A percentile compares a stretch with the other conserved stretches of the same genome.
Conservation (phyloP, 306 rosid species). For the Vicia faba region DNA sequence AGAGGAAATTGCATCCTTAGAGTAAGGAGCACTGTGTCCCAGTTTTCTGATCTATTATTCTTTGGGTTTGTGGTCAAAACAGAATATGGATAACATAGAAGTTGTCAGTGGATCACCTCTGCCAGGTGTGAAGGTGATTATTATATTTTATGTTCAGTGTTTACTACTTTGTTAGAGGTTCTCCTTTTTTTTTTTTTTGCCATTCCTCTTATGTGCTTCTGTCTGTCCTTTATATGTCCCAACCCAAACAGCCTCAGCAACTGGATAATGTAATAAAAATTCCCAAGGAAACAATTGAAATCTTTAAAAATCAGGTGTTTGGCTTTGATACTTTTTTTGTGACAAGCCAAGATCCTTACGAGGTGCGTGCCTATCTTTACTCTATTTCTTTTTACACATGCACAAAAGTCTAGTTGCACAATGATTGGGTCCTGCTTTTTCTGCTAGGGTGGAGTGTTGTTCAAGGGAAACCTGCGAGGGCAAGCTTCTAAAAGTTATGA, state of each 20-base stretch:
- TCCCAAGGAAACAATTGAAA: slow-evolving; percentile 80
- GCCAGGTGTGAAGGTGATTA: slow-evolving; percentile 99
- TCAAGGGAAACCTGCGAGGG: slow-evolving; percentile 96
- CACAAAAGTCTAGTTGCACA: slow-evolving; percentile 34
- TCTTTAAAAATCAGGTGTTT: slow-evolving; percentile 83
- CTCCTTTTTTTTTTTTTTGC: slow-evolving; percentile 33
- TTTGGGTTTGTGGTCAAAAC: slow-evolving; percentile 49
- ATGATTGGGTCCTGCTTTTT: slow-evolving; percentile 33
- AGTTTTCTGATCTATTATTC: slow-evolving; percentile 33
- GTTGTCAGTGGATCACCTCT: slow-evolving; percentile 97
- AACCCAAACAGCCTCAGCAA: slow-evolving; percentile 74
- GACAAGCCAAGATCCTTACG: slow-evolving; percentile 92
- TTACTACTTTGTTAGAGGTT: slow-evolving; percentile 30
- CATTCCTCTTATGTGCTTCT: slow-evolving; percentile 35
- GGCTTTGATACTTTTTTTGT: slow-evolving; percentile 95
- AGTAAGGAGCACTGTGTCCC: slow-evolving; percentile 9
- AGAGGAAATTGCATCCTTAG: slow-evolving; percentile 19
- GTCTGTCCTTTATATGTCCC: slow-evolving; percentile 34
- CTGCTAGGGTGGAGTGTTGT: slow-evolving; percentile 85
- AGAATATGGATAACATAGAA: slow-evolving; percentile 64
- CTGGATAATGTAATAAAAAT: slow-evolving; percentile 72
- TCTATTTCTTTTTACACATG: slow-evolving; percentile 14
- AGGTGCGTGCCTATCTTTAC: slow-evolving; percentile 57
- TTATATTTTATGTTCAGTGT: slow-evolving; percentile 40
- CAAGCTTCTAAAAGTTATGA: slow-evolving; percentile 84